These are phyloP conservation scores for Fusarium burgessii DNA, from an alignment of 2,329 filamentous ascomycete species.

Conservation along the genomic window DNA sequence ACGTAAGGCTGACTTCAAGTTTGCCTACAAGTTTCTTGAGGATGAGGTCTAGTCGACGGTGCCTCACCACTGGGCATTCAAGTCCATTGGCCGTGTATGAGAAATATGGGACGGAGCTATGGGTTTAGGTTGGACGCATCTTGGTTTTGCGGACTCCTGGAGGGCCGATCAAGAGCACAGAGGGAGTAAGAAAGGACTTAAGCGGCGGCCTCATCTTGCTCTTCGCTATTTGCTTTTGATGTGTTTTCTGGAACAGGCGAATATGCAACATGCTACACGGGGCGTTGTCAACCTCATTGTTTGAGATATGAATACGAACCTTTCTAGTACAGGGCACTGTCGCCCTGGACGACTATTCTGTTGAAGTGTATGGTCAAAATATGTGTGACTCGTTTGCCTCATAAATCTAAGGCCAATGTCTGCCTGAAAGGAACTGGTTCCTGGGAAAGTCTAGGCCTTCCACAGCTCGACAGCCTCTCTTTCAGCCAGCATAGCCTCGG, in stretches of 20 bases:
- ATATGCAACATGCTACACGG: slow-evolving; percentile 30
- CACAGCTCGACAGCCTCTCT: not conserved
- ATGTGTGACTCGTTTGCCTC: slow-evolving; percentile 9
- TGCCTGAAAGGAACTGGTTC: not conserved
- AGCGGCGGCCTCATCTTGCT: slow-evolving; percentile 27
- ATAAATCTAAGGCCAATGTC: not conserved
- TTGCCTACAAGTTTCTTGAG: slow-evolving; percentile 97
- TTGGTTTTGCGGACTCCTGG: slow-evolving; percentile 32
- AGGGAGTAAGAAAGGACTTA: slow-evolving; percentile 17
- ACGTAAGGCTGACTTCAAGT: slow-evolving; percentile 97
- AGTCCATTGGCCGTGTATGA: slow-evolving; percentile 16
- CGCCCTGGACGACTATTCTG: slow-evolving; percentile 18
- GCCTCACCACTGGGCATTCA: not conserved
- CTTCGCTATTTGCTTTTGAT: slow-evolving; percentile 22
- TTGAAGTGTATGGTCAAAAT: not conserved
- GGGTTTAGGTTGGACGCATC: slow-evolving; percentile 34
- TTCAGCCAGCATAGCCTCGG: slow-evolving; percentile 14
- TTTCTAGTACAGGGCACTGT: slow-evolving; percentile 24
- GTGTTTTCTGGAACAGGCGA: slow-evolving; percentile 30
- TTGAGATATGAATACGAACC: slow-evolving; percentile 39
- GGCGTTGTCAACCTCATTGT: slow-evolving; percentile 31
- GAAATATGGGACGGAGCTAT: slow-evolving; percentile 33
- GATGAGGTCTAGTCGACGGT: slow-evolving; percentile 75
- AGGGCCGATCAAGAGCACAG: slow-evolving; percentile 23
- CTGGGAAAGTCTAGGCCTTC: not conserved